Conservation (phyloP, 2,329 filamentous ascomycete genomes). For the Chaetothyriales sp. region DNA sequence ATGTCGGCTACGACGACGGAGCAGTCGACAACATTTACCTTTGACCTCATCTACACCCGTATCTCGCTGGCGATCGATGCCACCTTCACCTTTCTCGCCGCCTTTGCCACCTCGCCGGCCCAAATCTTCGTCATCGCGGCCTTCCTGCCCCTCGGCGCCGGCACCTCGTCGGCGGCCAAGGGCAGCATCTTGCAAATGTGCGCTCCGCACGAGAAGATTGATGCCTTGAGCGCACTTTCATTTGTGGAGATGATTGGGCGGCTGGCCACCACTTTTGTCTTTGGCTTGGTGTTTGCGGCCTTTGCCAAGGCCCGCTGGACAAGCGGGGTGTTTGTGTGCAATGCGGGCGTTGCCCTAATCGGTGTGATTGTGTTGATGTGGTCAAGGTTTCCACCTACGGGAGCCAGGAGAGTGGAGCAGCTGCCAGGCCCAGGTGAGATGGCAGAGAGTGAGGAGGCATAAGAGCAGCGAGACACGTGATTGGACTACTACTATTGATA, state of each 20-base stretch:
- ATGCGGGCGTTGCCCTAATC: conserved; percentile 30
- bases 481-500: background rate
- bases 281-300: conserved; percentile 53
- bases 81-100: conserved; percentile 47
- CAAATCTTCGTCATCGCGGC: conserved; percentile 56
- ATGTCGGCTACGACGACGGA: conserved; percentile 12
- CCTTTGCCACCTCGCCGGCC: conserved; percentile 50
- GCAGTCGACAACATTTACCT: conserved; percentile 39
- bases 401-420: background rate
- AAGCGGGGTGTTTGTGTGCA: conserved; percentile 53
- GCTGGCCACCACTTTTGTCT: conserved; percentile 50
- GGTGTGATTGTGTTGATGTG: background rate
- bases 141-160: conserved; percentile 54
- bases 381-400: background rate
- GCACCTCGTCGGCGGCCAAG: conserved; percentile 55
- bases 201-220: conserved; percentile 37
- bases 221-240: conserved; percentile 56
- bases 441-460: background rate
- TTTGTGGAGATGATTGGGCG: conserved; percentile 56
- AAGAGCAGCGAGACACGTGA: background rate
- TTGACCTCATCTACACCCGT: conserved; percentile 54
- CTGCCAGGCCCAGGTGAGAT: background rate
- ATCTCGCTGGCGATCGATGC: conserved; percentile 55
- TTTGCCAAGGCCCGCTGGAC: conserved; percentile 47
- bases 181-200: conserved; percentile 59